Conservation (phyloP, 1,139 yeast species). For the Zhuliangozyma blackwelliae region DNA sequence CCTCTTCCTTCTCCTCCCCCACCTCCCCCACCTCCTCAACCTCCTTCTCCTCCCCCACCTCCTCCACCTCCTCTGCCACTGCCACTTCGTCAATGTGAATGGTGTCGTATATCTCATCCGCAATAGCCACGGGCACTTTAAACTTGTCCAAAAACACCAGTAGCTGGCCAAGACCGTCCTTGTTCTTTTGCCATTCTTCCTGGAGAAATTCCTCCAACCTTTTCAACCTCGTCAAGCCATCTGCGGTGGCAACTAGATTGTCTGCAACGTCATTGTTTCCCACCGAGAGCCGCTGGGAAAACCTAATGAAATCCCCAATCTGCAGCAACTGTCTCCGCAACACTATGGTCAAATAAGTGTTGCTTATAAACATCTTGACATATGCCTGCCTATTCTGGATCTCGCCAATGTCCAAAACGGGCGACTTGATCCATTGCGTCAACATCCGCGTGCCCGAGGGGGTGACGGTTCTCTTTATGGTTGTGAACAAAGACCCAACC, state of each 20-base stretch:
- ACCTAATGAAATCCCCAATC: conserved; percentile 37
- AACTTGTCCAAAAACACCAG: conserved; percentile 20
- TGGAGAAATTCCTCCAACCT: conserved; percentile 20
- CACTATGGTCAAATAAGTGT: conserved; percentile 30
- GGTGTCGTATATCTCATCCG: conserved; percentile 23
- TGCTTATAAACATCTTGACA: conserved; percentile 49
- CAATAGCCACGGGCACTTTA: conserved; percentile 26
- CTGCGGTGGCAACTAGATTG: conserved; percentile 30
- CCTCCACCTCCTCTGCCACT: conserved; percentile 6
- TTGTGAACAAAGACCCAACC: conserved; percentile 66
- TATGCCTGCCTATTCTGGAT: conserved; percentile 59
- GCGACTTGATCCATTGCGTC: conserved; percentile 80
- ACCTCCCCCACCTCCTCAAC: conserved; percentile 5
- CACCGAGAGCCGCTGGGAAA: conserved; percentile 34
- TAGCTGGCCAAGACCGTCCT: conserved; percentile 10
- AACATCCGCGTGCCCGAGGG: conserved; percentile 76
- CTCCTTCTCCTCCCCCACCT: conserved; percentile 6
- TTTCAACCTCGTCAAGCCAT: conserved; percentile 25
- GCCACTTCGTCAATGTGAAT: conserved; percentile 16
- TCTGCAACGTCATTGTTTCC: conserved; percentile 32
- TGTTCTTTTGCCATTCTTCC: conserved; percentile 13
- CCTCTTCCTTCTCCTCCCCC: conserved; percentile 1
- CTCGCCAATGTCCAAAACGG: conserved; percentile 56
- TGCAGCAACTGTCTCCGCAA: conserved; percentile 21
- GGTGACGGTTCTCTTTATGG: conserved; percentile 71